A percentile compares a stretch with the other conserved stretches of the same genome.
Evolutionary conservation across 768 basidiomycete species (phyloP).

Genomic region (Tremella yokohamensis): DNA sequence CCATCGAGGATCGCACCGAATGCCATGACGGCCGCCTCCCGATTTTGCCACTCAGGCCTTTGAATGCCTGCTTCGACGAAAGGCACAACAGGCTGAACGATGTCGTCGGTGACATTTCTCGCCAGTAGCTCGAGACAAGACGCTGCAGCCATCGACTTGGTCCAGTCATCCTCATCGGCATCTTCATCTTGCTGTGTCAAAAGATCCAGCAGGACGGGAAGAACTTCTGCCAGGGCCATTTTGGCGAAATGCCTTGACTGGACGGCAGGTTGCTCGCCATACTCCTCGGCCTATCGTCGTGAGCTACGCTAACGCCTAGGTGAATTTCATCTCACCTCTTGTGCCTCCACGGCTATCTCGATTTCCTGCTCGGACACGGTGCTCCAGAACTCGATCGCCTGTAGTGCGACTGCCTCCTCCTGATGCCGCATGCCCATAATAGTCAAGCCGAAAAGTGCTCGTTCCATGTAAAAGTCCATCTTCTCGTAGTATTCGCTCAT

Average conservation of each 20-base stretch:
- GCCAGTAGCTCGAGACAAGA: conserved; percentile 86
- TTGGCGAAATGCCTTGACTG: conserved; percentile 91
- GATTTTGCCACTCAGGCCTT: conserved; percentile 83
- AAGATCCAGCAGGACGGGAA: conserved; percentile 83
- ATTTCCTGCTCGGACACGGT: conserved; percentile 98
- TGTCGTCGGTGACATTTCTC: conserved; percentile 79
- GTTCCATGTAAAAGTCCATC: conserved; percentile 99
- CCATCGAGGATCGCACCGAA: conserved; percentile 98
- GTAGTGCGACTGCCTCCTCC: conserved; percentile 86
- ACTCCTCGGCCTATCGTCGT: conserved; percentile 71
- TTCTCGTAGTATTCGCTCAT: conserved; percentile 99
- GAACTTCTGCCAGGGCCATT: conserved; percentile 87
- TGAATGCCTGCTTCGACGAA: conserved; percentile 98
- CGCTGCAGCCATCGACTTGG: conserved; percentile 92
- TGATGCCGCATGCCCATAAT: conserved; percentile 94
- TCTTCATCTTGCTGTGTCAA: conserved; percentile 93
- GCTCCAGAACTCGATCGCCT: conserved; percentile 99
- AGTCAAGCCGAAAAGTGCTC: conserved; percentile 92
- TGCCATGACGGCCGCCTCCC: conserved; percentile 97
- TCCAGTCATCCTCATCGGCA: conserved; percentile 98
- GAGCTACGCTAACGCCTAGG: not conserved
- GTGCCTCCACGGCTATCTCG: conserved; percentile 82
- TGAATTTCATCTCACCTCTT: conserved; percentile 61
- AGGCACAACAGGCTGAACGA: conserved; percentile 89
- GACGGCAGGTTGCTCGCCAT: conserved; percentile 66